Percentiles rank a stretch among this genome's conserved stretches.
These are phyloP conservation scores for Trifolium pratense DNA, from an alignment of 306 rosid genomes.

Conservation along the genomic window DNA sequence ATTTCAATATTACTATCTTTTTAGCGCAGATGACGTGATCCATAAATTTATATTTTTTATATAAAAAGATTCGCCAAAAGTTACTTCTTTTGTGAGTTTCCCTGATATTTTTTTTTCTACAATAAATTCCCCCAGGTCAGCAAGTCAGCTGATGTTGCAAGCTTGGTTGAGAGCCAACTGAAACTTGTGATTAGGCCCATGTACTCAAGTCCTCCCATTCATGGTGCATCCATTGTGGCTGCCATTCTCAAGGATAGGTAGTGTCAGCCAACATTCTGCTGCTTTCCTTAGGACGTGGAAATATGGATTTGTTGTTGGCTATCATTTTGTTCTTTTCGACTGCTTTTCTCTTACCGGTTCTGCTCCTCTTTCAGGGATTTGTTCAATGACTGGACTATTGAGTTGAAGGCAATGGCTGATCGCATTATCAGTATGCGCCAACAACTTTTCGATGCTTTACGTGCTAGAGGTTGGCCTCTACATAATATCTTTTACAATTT, in stretches of 20 bases:
- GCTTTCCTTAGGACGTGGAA: neutral
- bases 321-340: constrained; percentile 1
- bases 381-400: constrained; percentile 91
- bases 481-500: constrained; percentile 12
- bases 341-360: neutral
- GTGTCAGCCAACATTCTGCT: constrained; percentile 8
- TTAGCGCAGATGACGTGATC: constrained; percentile 6
- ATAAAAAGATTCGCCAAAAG: constrained; percentile 1
- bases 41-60: neutral
- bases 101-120: neutral
- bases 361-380: constrained; percentile 56
- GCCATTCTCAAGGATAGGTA: constrained; percentile 91
- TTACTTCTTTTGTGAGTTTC: constrained; percentile 19
- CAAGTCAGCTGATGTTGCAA: constrained; percentile 80
- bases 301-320: constrained; percentile 19
- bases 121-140: constrained; percentile 62
- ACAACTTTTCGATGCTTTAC: constrained; percentile 85
- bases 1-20: constrained; percentile 20
- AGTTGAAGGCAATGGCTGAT: constrained; percentile 98
- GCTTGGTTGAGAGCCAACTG: constrained; percentile 93
- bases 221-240: constrained; percentile 97
- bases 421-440: constrained; percentile 94
- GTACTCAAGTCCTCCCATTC: constrained; percentile 98
- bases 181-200: constrained; percentile 98
- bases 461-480: constrained; percentile 67